Base-by-base conservation (phyloP, 768 basidiomycete genomes). In the Tylopilus rubrobrunneus region DNA sequence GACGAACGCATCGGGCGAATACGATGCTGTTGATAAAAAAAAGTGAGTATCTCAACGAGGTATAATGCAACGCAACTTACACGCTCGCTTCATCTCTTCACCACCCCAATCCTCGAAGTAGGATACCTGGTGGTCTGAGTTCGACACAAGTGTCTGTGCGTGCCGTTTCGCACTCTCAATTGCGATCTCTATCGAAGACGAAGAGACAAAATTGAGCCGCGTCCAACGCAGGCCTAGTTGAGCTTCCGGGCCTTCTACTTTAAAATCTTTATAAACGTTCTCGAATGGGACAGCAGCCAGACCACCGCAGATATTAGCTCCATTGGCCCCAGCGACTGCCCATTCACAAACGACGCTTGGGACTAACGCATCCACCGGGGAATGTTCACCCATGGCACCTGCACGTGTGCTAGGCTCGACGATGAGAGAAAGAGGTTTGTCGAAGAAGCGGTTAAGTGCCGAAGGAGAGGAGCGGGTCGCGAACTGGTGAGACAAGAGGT, bases 301-400 rank as follows among this genome's bases (percentile, higher is more conserved):
- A 8, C 81, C 82, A 61, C 88, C 78, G 0, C 82, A 33, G 5
- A 59, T 15, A 40, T 29, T 57, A 4, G 39, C 36, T 0, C 60
- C 67, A 36, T 55, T 53, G 9, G 62, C 64, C 7, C 58, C 57
- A 31, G 67, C 81, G 36, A 97, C 73, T 1, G 85, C 85, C 61
- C 90, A 95, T 60, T 97, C 92, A 31, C 84, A 83, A 8, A 89
- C 83, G 45, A 93, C 87, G 56, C 89, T 90, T 0, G 94, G 94
- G 2, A 95, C 84, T 14, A 98, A 75, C 1, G 94, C 96, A 57
- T 97, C 95, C 54, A 86, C 86, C 0, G 90, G 86, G 0, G 91
- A 89, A 67, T 96, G 94, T 71, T 98, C 95, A 5, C 95, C 95
- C 62, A 84, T 82, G 40, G 89, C 87, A 37, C 92, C 90, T 7